Conservation (phyloP, 768 basidiomycete species). For the Lactarius sp. region DNA sequence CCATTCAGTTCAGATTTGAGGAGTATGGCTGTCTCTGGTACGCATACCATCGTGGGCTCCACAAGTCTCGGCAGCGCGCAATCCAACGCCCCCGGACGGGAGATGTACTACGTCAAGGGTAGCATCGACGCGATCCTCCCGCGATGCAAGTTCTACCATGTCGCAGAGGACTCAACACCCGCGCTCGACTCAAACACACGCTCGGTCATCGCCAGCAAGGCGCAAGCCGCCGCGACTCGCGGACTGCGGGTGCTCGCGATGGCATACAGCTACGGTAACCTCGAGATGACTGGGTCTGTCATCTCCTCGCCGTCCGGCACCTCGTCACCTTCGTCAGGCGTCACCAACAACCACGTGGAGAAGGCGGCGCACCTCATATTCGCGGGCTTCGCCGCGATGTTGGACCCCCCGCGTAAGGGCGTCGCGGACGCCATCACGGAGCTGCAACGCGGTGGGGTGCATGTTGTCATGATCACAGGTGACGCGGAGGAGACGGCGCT, state of each 20-base stretch:
- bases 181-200: constrained; percentile 65
- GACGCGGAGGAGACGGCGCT: constrained; percentile 90
- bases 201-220: constrained; percentile 63
- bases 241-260: constrained; percentile 88
- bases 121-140: constrained; percentile 85
- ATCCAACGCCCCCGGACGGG: constrained; percentile 40
- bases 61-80: constrained; percentile 27
- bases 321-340: constrained; percentile 28
- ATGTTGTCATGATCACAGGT: constrained; percentile 98
- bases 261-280: constrained; percentile 76
- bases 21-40: constrained; percentile 86
- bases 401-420: constrained; percentile 89
- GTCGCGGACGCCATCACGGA: constrained; percentile 85
- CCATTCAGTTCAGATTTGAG: constrained; percentile 94
- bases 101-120: constrained; percentile 89
- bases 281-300: constrained; percentile 34
- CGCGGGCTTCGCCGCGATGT: constrained; percentile 91
- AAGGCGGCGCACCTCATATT: constrained; percentile 61
- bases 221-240: constrained; percentile 62
- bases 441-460: constrained; percentile 81
- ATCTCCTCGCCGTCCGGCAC: constrained; percentile 25
- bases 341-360: constrained; percentile 32
- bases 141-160: constrained; percentile 84
- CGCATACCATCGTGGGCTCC: constrained; percentile 41
- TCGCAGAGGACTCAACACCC: constrained; percentile 85